Evolutionary conservation across 1,139 yeast genomes (phyloP).

Genomic region (Taiozyma onychis): DNA sequence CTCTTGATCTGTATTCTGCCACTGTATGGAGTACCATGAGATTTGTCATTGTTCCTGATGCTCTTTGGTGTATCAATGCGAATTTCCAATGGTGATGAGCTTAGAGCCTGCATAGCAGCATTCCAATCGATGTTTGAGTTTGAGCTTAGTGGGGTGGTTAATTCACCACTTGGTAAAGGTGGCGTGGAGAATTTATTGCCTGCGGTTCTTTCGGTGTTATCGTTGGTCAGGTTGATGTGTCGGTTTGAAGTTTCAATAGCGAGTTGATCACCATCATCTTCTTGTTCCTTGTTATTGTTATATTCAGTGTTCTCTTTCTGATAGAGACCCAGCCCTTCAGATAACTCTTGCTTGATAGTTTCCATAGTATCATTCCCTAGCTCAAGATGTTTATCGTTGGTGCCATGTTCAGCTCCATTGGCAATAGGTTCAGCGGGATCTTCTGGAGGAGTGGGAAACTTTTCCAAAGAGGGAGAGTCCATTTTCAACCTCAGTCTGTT

Average conservation of each 20-base stretch:
- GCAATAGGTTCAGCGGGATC: neutral
- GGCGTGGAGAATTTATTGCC: neutral
- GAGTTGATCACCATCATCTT: neutral
- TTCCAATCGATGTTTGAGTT: conserved; percentile 18
- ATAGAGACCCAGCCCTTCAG: neutral
- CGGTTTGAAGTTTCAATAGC: neutral
- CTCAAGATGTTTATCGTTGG: neutral
- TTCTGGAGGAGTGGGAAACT: neutral
- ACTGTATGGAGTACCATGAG: conserved; percentile 10
- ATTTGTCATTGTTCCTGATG: neutral
- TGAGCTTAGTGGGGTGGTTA: conserved; percentile 9
- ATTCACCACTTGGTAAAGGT: neutral
- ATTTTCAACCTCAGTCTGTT: conserved; percentile 7
- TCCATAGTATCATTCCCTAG: neutral
- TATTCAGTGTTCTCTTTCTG: neutral
- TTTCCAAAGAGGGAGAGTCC: neutral
- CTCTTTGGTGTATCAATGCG: conserved; percentile 4
- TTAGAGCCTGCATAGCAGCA: conserved; percentile 19
- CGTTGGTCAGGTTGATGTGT: neutral
- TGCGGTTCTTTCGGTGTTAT: neutral
- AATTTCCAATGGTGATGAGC: conserved; percentile 8
- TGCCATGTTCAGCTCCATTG: neutral
- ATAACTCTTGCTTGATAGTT: neutral
- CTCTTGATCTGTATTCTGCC: conserved; percentile 11
- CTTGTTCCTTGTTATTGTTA: neutral